Percentiles rank a stretch among this genome's conserved stretches.
Evolutionary conservation across 2,329 filamentous ascomycete species (phyloP).

Genomic region (Tolypocladium endophyticum): DNA sequence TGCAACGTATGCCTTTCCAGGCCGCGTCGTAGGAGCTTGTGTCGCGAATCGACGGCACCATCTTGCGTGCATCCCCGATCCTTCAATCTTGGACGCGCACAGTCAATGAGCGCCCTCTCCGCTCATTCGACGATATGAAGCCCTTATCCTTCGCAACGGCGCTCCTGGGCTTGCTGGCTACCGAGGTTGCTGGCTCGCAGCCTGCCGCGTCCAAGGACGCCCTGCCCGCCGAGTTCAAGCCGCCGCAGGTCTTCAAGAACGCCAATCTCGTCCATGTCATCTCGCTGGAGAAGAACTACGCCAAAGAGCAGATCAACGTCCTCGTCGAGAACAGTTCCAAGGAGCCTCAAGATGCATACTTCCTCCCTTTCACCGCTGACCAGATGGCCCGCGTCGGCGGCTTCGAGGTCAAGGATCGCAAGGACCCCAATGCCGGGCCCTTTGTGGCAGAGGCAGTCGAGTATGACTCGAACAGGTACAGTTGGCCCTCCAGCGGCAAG

Average conservation of each 20-base stretch:
- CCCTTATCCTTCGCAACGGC: conserved; percentile 41
- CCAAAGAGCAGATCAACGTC: conserved; percentile 86
- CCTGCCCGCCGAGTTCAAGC: conserved; percentile 61
- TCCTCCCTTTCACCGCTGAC: conserved; percentile 70
- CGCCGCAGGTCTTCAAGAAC: conserved; percentile 89
- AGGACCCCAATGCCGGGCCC: conserved; percentile 54
- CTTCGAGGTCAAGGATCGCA: conserved; percentile 88
- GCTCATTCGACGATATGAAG: conserved; percentile 26
- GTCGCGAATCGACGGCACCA: neutral
- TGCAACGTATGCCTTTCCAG: conserved; percentile 1
- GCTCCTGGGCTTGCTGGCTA: conserved; percentile 46
- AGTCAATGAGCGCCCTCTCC: conserved; percentile 21
- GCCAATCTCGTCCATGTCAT: conserved; percentile 81
- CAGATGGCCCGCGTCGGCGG: conserved; percentile 71
- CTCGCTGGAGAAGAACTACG: conserved; percentile 88
- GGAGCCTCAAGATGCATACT: conserved; percentile 80
- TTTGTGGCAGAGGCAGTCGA: conserved; percentile 64
- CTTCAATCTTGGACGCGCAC: conserved; percentile 11
- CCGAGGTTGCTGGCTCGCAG: conserved; percentile 27
- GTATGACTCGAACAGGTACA: conserved; percentile 47
- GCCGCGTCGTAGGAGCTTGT: neutral
- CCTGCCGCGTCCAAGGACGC: conserved; percentile 46
- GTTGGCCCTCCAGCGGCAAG: conserved; percentile 4
- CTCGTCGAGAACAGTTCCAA: conserved; percentile 79
- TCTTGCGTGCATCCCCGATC: neutral